A percentile compares a stretch with the other conserved stretches of the same genome.
Evolutionary conservation across 768 basidiomycete species (phyloP).

Genomic region (Mrakia frigida): DNA sequence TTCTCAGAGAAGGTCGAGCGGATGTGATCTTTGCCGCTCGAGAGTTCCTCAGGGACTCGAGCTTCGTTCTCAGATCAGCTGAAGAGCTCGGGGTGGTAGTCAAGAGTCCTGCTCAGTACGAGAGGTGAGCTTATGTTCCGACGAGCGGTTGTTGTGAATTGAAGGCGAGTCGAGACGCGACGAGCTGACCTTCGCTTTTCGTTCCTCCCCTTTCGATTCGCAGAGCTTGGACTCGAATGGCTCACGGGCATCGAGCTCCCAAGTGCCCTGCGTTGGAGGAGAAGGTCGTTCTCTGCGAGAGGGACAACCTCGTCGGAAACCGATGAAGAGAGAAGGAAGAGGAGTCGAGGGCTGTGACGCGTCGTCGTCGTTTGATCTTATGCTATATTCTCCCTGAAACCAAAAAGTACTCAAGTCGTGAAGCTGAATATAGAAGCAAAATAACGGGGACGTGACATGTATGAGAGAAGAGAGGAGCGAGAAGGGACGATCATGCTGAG

Average conservation of each 20-base stretch:
- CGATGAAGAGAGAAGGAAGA: neutral
- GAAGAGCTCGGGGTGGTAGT: conserved; percentile 58
- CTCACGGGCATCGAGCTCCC: neutral
- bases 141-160: neutral
- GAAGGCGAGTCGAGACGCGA: neutral
- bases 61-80: conserved; percentile 59
- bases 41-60: conserved; percentile 58
- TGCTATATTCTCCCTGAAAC: neutral
- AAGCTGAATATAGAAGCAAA: too few relatives aligned
- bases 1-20: conserved; percentile 59
- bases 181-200: neutral
- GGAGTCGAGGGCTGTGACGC: neutral
- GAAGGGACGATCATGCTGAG: too few relatives aligned
- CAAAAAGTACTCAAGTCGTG: too few relatives aligned
- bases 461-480: too few relatives aligned
- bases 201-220: neutral
- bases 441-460: too few relatives aligned
- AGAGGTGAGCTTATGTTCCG: conserved; percentile 44
- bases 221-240: conserved; percentile 15
- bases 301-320: neutral
- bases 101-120: conserved; percentile 67
- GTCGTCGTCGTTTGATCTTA: neutral
- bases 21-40: conserved; percentile 66
- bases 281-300: neutral
- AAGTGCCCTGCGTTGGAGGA: neutral